Evolutionary conservation across 108 stramenopile genomes (phyloP).

Genomic region (Fragilaria crotonensis): DNA sequence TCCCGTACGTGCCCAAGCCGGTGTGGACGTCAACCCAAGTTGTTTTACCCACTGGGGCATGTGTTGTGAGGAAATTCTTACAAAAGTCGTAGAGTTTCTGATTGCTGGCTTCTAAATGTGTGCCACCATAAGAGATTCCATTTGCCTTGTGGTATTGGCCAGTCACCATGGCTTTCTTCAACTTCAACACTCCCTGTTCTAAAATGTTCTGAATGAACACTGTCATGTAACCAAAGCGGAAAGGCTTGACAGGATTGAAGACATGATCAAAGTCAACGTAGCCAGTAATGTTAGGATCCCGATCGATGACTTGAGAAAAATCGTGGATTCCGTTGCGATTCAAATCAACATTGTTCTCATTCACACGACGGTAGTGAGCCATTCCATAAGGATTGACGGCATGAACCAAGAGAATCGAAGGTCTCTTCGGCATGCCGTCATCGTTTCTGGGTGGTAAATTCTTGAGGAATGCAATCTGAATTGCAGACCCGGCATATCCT

Average conservation of each 20-base stretch:
- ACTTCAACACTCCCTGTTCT: constrained; percentile 30
- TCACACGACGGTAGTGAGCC: constrained; percentile 58
- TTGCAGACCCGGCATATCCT: constrained; percentile 74
- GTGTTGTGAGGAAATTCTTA: not conserved
- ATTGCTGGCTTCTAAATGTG: constrained; percentile 38
- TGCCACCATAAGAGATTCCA: constrained; percentile 74
- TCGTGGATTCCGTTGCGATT: constrained; percentile 63
- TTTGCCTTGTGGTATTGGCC: constrained; percentile 65
- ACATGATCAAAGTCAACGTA: constrained; percentile 49
- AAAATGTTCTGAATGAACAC: constrained; percentile 16
- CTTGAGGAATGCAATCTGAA: constrained; percentile 57
- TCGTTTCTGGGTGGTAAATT: constrained; percentile 6
- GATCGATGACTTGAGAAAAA: constrained; percentile 25
- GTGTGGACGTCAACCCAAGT: constrained; percentile 85
- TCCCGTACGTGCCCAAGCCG: constrained; percentile 59
- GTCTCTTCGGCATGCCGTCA: constrained; percentile 9
- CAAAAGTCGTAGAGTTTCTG: constrained; percentile 19
- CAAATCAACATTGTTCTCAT: constrained; percentile 82
- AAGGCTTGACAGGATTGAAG: constrained; percentile 7
- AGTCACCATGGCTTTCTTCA: constrained; percentile 62
- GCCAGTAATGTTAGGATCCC: constrained; percentile 44
- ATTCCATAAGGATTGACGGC: constrained; percentile 81
- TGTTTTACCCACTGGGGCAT: not conserved
- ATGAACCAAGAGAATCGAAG: constrained; percentile 72
- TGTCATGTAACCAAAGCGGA: constrained; percentile 12